Evolutionary conservation across 192 early-diverging fungal genomes (phyloP), one percentile per base, ranked within the genome.

Genomic region (Rhizoclosmatium globosum): DNA sequence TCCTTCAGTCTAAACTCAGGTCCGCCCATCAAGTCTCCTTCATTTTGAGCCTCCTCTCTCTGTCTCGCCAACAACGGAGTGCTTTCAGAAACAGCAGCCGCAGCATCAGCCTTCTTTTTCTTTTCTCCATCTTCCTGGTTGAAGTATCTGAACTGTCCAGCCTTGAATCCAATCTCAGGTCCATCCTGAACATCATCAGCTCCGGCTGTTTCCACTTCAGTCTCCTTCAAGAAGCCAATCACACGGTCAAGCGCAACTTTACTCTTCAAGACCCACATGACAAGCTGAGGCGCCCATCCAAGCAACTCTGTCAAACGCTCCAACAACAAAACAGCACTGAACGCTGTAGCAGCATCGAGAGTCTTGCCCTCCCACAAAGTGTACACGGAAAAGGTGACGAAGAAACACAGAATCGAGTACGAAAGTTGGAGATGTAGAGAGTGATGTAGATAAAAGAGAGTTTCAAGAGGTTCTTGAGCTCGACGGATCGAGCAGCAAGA

Each of bases 311-410:
- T 60, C 23, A 80, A 60, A 39, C 65, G 50, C 15, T 82, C 47
- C 21, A 87, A 67, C 38, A 86, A 76, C 9, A 71, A 62, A 50
- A 87, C 75, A 53, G 76, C 67, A 11, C 86, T 86, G 68, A 87
- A 87, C 2, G 84, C 86, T n/a, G 83, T 86, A 3, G 82, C 77
- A n/a, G 86, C 64, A 60, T 82, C 82, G 64, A 87, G 77, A 6
- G 17, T 53, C 38, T 87, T 64, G 38, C 82, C 82, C 17, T 79
- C 76, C 7, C 85, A 62, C 13, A 80, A 17, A 7, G 81, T 86
- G 79, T 90, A 89, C 53, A 82, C 84, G 23, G 82, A 82, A 71
- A 93, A 91, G 0, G 90, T 88, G 0, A 83, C 86, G 45, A 92
- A 80, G 61, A 79, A 79, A 60, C 80, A 70, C 11, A 79, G 19